Percentiles rank a stretch among this genome's conserved stretches.
Evolutionary conservation across 257 asterid genomes (phyloP).

Genomic region (Solanum acaule): DNA sequence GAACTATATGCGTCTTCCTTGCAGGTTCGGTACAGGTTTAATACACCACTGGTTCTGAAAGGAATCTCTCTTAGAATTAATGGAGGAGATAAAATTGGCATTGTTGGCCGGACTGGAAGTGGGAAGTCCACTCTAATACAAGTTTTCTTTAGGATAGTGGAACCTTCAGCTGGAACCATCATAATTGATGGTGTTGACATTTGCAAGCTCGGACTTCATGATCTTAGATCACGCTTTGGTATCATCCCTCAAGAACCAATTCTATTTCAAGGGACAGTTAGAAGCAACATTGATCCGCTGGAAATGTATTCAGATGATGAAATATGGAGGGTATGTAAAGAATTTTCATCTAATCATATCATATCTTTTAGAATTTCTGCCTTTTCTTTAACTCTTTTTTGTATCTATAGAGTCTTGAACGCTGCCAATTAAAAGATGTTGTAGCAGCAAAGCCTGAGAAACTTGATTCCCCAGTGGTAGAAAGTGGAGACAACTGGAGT

Average conservation of each 20-base stretch:
- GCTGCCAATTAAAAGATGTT: slow-evolving; percentile 71
- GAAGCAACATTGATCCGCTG: slow-evolving; percentile 66
- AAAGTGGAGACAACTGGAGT: slow-evolving; percentile 77
- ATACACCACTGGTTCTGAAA: slow-evolving; percentile 60
- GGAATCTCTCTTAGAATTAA: slow-evolving; percentile 45
- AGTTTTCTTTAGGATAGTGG: slow-evolving; percentile 66
- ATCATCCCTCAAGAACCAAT: slow-evolving; percentile 87
- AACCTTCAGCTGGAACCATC: slow-evolving; percentile 52
- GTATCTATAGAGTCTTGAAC: slow-evolving; percentile 44
- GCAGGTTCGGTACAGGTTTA: slow-evolving; percentile 61
- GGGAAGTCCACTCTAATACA: slow-evolving; percentile 73
- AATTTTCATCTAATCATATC: neutral
- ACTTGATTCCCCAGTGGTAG: slow-evolving; percentile 55
- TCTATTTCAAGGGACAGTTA: slow-evolving; percentile 63
- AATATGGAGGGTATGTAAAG: slow-evolving; percentile 58
- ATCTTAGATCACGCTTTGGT: slow-evolving; percentile 64
- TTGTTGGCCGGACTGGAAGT: slow-evolving; percentile 81
- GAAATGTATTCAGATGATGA: slow-evolving; percentile 57
- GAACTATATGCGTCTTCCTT: neutral
- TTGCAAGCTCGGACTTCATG: slow-evolving; percentile 53
- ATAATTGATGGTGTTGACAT: slow-evolving; percentile 56
- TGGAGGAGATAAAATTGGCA: slow-evolving; percentile 64
- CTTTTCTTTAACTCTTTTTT: neutral
- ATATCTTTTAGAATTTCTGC: neutral
- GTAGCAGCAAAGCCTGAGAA: slow-evolving; percentile 52